Evolutionary conservation across 2,329 filamentous ascomycete species (phyloP).

Genomic region (Exophiala phaeomuriformis): DNA sequence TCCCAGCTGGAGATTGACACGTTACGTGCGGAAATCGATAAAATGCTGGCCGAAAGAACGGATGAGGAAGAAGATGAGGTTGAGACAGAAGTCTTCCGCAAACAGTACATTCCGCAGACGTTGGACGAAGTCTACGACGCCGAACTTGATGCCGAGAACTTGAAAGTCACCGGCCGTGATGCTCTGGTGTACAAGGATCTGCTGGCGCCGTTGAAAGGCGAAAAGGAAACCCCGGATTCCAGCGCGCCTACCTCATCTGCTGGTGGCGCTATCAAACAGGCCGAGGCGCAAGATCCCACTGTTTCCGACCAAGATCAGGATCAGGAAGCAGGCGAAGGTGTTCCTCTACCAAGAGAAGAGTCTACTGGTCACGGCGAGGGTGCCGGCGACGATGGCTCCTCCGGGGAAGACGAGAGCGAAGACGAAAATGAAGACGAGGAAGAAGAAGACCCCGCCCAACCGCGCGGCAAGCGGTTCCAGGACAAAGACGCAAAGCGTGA

Average conservation of each 20-base stretch:
- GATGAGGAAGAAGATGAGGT: conserved; percentile 59
- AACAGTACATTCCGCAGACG: conserved; percentile 94
- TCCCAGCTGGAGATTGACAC: conserved; percentile 51
- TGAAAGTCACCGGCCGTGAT: conserved; percentile 64
- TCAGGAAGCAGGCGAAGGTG: conserved; percentile 26
- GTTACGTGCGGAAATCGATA: conserved; percentile 57
- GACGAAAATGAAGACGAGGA: conserved; percentile 41
- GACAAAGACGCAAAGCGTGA: conserved; percentile 84
- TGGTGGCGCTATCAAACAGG: too few relatives aligned
- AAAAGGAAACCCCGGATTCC: background rate
- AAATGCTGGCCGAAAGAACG: conserved; percentile 55
- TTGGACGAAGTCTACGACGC: conserved; percentile 94
- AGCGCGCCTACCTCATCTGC: too few relatives aligned
- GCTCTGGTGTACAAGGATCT: conserved; percentile 81
- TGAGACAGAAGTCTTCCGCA: conserved; percentile 85
- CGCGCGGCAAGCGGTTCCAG: conserved; percentile 76
- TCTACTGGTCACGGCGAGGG: conserved; percentile 25
- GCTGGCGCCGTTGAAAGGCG: conserved; percentile 48
- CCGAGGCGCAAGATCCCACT: conserved; percentile 29
- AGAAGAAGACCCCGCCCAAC: conserved; percentile 40
- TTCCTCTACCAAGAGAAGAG: background rate
- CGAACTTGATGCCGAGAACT: conserved; percentile 76
- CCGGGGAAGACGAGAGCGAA: conserved; percentile 31
- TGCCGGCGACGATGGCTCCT: conserved; percentile 6
- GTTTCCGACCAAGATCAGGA: conserved; percentile 31